Evolutionary conservation across 345 rosid species (phyloP).

Genomic region (Lagerstroemia speciosa): DNA sequence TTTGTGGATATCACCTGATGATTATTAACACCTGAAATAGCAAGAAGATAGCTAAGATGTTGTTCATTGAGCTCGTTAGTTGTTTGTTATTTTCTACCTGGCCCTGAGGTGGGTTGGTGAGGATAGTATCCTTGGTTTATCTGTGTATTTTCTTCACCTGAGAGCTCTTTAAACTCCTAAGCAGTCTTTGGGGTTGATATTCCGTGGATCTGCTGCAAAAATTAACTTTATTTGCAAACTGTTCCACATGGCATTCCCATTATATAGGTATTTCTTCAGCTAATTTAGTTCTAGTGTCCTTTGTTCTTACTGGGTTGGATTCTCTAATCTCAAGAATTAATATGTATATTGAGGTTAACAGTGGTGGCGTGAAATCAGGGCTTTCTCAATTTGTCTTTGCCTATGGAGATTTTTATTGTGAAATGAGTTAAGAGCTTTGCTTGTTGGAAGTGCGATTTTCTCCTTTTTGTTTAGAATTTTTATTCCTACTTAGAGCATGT

Average conservation of each 20-base stretch:
- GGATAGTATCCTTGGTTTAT: neutral
- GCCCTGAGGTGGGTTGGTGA: neutral
- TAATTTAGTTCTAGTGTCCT: neutral
- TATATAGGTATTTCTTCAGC: neutral
- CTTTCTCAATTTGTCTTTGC: neutral
- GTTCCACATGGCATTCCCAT: neutral
- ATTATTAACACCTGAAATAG: too few relatives aligned
- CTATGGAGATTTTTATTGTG: neutral
- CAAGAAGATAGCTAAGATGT: neutral
- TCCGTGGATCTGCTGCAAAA: neutral
- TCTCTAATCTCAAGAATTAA: neutral
- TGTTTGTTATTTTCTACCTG: neutral
- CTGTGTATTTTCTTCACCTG: neutral
- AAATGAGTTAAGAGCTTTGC: neutral
- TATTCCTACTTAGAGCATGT: neutral
- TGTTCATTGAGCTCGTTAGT: neutral
- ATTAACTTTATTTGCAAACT: neutral
- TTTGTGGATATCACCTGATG: neutral
- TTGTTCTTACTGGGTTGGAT: neutral
- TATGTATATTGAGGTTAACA: neutral
- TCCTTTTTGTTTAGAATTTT: neutral
- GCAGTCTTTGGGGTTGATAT: neutral
- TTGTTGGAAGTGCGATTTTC: neutral
- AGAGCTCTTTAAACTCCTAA: neutral
- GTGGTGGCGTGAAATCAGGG: neutral